Evolutionary conservation across 805 yeast genomes (phyloP).

Genomic region (Ogataea minuta): DNA sequence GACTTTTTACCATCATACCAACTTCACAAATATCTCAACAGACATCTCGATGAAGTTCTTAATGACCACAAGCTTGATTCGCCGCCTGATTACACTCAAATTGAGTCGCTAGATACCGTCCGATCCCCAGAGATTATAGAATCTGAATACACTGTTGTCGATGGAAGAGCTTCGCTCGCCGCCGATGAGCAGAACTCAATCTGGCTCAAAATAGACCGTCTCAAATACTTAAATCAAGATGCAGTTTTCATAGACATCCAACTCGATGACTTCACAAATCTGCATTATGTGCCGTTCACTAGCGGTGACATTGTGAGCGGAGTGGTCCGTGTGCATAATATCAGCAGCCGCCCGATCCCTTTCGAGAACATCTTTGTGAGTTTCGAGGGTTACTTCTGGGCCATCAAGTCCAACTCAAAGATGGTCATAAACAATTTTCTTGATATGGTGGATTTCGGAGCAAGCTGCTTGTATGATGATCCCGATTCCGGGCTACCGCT

Average conservation of each 20-base stretch:
- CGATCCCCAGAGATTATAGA: not conserved
- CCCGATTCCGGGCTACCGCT: slow-evolving; percentile 17
- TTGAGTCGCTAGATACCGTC: not conserved
- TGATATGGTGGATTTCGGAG: slow-evolving; percentile 40
- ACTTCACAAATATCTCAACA: slow-evolving; percentile 17
- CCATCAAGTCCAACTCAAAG: slow-evolving; percentile 15
- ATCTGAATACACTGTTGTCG: not conserved
- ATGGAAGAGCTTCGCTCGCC: slow-evolving; percentile 3
- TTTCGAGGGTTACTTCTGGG: slow-evolving; percentile 41
- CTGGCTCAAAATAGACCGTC: slow-evolving; percentile 14
- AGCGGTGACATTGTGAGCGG: slow-evolving; percentile 17
- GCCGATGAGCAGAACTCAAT: slow-evolving; percentile 14
- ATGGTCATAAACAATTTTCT: slow-evolving; percentile 31
- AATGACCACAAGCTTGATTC: slow-evolving; percentile 6
- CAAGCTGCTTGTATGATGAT: slow-evolving; percentile 18
- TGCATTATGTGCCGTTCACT: slow-evolving; percentile 13
- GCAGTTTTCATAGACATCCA: slow-evolving; percentile 31
- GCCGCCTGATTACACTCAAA: slow-evolving; percentile 15
- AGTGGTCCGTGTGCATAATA: slow-evolving; percentile 16
- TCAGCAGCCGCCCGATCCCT: slow-evolving; percentile 26
- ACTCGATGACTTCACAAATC: slow-evolving; percentile 19
- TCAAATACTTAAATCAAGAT: slow-evolving; percentile 11
- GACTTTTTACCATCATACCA: slow-evolving; percentile 31
- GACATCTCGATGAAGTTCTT: slow-evolving; percentile 15
- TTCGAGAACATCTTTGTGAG: slow-evolving; percentile 45